phyloP scores from a whole-genome alignment of 1,284 basidiomycete genomes.

The Cutaneotrichosporon cavernicola region DNA sequence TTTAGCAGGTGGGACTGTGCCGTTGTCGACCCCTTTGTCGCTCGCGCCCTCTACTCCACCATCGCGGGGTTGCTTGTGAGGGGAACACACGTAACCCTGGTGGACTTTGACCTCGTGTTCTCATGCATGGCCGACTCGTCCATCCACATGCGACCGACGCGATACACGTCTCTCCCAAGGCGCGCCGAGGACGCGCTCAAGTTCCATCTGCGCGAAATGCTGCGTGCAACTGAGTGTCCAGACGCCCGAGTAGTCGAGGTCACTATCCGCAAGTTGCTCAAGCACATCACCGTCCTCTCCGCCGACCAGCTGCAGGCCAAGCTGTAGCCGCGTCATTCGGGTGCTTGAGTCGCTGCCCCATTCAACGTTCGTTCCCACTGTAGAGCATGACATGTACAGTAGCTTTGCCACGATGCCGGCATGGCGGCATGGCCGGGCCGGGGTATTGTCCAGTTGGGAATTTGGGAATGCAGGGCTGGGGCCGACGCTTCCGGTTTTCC shows the following conservation, averaged over 20 bases:
- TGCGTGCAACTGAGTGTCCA: neutral
- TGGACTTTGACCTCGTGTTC: neutral
- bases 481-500: too few relatives aligned
- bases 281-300: neutral
- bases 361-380: too few relatives aligned
- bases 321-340: neutral
- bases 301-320: neutral
- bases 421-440: too few relatives aligned
- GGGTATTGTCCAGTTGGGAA: too few relatives aligned
- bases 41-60: neutral
- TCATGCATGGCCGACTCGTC: slow-evolving; percentile 3
- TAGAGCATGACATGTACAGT: neutral
- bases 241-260: neutral
- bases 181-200: neutral
- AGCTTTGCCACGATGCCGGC: neutral
- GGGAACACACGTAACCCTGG: neutral
- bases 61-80: neutral
- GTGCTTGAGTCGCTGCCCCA: too few relatives aligned
- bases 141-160: neutral
- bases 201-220: neutral
- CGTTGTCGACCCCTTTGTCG: slow-evolving; percentile 3
- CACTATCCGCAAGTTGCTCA: neutral
- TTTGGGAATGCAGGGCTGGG: too few relatives aligned
- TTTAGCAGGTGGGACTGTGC: neutral
- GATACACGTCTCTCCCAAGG: neutral